Evolutionary conservation across 1,284 basidiomycete genomes (phyloP).

Genomic region (Tylopilus microsporus): DNA sequence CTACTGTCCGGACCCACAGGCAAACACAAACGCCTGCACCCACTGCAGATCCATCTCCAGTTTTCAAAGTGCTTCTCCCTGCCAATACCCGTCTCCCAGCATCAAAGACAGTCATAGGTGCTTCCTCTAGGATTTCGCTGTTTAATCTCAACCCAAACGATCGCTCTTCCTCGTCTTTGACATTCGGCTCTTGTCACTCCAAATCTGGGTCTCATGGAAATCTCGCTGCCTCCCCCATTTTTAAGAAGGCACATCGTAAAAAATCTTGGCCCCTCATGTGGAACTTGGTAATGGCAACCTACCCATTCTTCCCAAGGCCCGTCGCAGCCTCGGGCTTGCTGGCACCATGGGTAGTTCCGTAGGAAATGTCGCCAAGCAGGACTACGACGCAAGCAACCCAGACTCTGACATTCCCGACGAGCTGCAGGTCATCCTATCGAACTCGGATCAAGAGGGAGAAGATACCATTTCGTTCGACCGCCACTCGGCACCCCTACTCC

Average conservation of each 20-base stretch:
- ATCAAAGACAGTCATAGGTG: constrained; percentile 11
- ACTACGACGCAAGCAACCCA: constrained; percentile 52
- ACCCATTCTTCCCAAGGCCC: constrained; percentile 47
- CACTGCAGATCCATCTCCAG: constrained; percentile 43
- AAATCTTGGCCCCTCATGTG: constrained; percentile 28
- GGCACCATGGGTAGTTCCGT: constrained; percentile 63
- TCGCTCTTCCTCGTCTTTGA: constrained; percentile 40
- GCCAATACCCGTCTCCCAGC: constrained; percentile 32
- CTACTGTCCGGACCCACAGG: constrained; percentile 41
- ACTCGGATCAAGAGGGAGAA: constrained; percentile 40
- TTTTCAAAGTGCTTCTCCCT: constrained; percentile 58
- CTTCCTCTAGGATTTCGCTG: constrained; percentile 13
- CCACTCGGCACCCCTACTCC: constrained; percentile 5
- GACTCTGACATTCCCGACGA: constrained; percentile 76
- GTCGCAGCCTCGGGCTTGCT: constrained; percentile 53
- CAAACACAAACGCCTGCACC: constrained; percentile 52
- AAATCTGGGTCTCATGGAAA: constrained; percentile 30
- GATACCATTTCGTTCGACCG: constrained; percentile 42
- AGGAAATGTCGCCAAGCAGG: constrained; percentile 39
- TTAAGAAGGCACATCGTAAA: constrained; percentile 42
- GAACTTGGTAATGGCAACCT: too few species aligned
- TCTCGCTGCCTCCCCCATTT: constrained; percentile 43
- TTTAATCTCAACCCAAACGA: constrained; percentile 14
- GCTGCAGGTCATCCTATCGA: constrained; percentile 57
- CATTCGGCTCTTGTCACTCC: constrained; percentile 45